phyloP scores from a whole-genome alignment of 345 rosid species.

The Chamaenerion angustifolium region DNA sequence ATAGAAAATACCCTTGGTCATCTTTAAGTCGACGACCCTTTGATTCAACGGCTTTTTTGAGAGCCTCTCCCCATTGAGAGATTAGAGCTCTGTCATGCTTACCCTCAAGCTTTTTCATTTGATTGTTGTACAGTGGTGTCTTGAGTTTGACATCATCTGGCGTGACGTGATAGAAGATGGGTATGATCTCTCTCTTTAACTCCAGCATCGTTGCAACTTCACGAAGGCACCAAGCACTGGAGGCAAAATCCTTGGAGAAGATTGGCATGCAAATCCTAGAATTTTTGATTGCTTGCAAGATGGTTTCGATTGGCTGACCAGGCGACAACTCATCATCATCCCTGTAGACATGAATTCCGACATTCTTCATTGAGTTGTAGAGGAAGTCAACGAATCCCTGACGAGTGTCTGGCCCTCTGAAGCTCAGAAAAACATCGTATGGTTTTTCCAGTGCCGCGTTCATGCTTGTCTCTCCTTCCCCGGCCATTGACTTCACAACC shows the following conservation, averaged over 20 bases:
- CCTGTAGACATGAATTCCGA: not conserved
- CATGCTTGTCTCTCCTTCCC: too few species aligned
- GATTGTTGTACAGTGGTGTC: not conserved
- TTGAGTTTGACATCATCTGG: not conserved
- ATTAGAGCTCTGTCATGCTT: not conserved
- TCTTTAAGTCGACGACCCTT: not conserved
- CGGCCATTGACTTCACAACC: too few species aligned
- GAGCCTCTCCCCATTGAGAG: not conserved
- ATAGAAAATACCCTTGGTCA: not conserved
- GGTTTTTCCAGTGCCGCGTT: too few species aligned
- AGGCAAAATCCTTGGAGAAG: not conserved
- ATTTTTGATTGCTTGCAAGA: not conserved
- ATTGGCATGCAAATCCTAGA: conserved; percentile 2
- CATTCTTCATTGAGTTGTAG: not conserved
- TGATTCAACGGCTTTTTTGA: not conserved
- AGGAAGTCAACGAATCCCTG: not conserved
- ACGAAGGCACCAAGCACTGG: not conserved
- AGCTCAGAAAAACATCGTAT: not conserved
- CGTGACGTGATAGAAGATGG: conserved; percentile 1
- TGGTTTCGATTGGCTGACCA: not conserved
- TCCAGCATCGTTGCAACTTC: not conserved
- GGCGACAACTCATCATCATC: conserved; percentile 1
- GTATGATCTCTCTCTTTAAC: not conserved
- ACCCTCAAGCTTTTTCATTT: not conserved
- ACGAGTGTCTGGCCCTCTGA: conserved; percentile 1